Evolutionary conservation across 495 filamentous ascomycete genomes (phyloP), one percentile per base, ranked within the genome.

Genomic region (Penicillium angulare): DNA sequence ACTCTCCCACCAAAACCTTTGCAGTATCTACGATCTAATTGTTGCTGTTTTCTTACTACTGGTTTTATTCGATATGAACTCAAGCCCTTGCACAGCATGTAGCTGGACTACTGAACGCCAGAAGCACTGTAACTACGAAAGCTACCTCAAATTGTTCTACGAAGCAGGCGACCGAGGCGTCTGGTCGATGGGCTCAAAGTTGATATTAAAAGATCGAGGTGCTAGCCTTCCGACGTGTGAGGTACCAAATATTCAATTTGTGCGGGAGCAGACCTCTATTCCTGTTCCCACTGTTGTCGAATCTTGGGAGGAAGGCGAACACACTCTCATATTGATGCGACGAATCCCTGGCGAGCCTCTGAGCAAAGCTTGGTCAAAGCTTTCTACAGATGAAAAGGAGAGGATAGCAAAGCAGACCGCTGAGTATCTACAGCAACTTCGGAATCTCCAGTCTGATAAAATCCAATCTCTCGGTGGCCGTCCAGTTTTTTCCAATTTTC

Each of bases 101-200:
- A 60, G 53, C 46, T 69, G 63, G 59, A 57, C 52, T 3, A 13
- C 47, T 27, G 40, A 55, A 24, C 52, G 59, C 17, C 52, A 65
- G 53, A 29, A 48, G n/a, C 43, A 56, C 55, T 69, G 56, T 47
- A 29, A 38, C 33, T 61, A 71, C 46, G 18, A 67, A 41, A 69
- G 69, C 53, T 44, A 63, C 31, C 52, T 71, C 26, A 65, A 64
- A 20, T 27, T 71, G 3, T 67, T 73, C 62, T 66, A 69, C 22
- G 61, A 55, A 8, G 45, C 52, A 7, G 49, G 66, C 41, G 56
- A 66, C 22, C 58, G 68, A 26, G 64, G 63, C 2, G 57, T 53
- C 3, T 71, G 66, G 68, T 58, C 65, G 10, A 40, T 72, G 40
- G 66, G 67, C 17, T 64, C 64, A 32, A 56, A 63, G 7, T 42